phyloP scores from a whole-genome alignment of 2,329 filamentous ascomycete species.

The Ascochyta viciae-villosae region DNA sequence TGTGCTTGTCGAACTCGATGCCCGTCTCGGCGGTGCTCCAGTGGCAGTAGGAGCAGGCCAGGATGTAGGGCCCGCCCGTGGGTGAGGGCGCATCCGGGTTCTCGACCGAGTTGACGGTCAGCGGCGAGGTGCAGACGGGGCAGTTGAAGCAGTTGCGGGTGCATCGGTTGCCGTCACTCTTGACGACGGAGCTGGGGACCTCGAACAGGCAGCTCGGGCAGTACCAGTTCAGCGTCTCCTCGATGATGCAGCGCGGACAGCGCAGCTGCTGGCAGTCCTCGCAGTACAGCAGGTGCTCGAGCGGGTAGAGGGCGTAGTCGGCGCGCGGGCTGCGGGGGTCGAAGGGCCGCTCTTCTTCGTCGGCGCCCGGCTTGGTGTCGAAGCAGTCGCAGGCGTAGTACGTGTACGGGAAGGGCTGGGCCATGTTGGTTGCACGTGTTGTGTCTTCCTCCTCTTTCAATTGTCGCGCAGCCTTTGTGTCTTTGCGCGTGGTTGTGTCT shows the following conservation, averaged over 20 bases:
- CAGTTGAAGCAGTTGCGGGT: constrained; percentile 96
- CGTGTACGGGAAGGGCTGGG: constrained; percentile 67
- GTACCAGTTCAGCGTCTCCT: constrained; percentile 94
- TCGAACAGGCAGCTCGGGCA: constrained; percentile 96
- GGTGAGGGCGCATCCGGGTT: constrained; percentile 34
- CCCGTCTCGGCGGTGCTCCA: constrained; percentile 92
- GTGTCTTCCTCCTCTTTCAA: neutral
- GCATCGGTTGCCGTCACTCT: constrained; percentile 93
- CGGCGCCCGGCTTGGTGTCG: constrained; percentile 57
- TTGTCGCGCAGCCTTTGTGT: too few species aligned
- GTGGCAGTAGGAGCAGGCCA: constrained; percentile 89
- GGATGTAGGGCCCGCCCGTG: constrained; percentile 70
- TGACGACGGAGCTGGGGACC: constrained; percentile 89
- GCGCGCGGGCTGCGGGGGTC: constrained; percentile 84
- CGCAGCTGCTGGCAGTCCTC: constrained; percentile 97
- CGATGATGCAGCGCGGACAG: constrained; percentile 87
- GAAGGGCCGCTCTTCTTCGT: constrained; percentile 81
- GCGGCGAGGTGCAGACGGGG: constrained; percentile 82
- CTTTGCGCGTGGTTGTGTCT: too few species aligned
- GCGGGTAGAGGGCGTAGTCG: constrained; percentile 89
- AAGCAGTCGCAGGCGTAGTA: constrained; percentile 71
- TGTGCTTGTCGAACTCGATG: constrained; percentile 87
- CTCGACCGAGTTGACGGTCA: constrained; percentile 78
- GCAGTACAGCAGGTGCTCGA: constrained; percentile 94
- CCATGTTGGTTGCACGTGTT: constrained; percentile 49